A percentile compares a stretch with the other conserved stretches of the same genome.
phyloP scores from a whole-genome alignment of 129 eudicot genomes.

The Pulicaria dysenterica region DNA sequence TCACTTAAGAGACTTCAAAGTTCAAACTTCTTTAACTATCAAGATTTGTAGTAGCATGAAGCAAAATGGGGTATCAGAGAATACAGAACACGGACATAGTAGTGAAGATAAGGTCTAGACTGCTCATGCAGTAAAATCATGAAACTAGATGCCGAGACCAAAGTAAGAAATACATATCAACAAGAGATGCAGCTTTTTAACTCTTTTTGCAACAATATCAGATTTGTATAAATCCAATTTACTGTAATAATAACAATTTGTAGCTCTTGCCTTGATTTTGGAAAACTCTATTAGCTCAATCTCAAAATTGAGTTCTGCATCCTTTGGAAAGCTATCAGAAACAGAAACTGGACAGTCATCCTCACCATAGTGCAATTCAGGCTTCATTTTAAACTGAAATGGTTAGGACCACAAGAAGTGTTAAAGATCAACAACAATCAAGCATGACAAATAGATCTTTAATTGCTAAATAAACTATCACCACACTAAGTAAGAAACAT shows the following conservation, averaged over 20 bases:
- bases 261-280: constrained; percentile 82
- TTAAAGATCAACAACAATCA: constrained; percentile 11
- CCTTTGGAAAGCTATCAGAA: constrained; percentile 82
- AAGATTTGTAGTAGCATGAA: background rate
- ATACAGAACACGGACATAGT: background rate
- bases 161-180: background rate
- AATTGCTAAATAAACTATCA: constrained; percentile 14
- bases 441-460: constrained; percentile 21
- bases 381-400: constrained; percentile 88
- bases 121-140: background rate
- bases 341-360: constrained; percentile 90
- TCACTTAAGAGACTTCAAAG: background rate
- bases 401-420: constrained; percentile 20
- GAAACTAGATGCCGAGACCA: background rate
- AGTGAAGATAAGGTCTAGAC: background rate
- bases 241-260: background rate
- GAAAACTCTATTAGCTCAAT: constrained; percentile 87
- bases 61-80: background rate
- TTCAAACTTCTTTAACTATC: background rate
- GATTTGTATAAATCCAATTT: constrained; percentile 8
- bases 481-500: background rate
- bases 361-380: constrained; percentile 95
- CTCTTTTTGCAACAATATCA: constrained; percentile 7
- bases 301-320: constrained; percentile 95
- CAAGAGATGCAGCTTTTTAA: constrained; percentile 4